phyloP scores from a whole-genome alignment of 2,329 filamentous ascomycete species.

The Reticulascus tulasneorum region DNA sequence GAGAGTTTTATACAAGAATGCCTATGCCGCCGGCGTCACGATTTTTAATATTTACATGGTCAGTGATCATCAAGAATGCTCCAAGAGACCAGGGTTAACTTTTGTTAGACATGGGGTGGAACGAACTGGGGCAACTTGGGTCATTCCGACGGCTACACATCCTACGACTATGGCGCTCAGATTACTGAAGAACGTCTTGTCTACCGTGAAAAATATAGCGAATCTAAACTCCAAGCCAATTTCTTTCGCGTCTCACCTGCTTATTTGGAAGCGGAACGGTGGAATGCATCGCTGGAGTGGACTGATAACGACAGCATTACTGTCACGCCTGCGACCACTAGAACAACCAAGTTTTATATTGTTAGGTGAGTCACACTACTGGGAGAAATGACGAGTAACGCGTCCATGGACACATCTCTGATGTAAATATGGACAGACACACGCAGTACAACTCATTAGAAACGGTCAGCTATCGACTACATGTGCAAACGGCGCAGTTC shows the following conservation, averaged over 20 bases:
- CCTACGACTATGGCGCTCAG: conserved; percentile 40
- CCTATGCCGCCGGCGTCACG: conserved; percentile 57
- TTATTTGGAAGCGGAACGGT: conserved; percentile 56
- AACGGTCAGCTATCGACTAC: conserved; percentile 57
- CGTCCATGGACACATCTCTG: too few relatives aligned
- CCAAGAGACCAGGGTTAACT: neutral
- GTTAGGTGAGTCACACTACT: neutral
- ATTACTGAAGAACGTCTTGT: conserved; percentile 65
- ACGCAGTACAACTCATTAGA: conserved; percentile 52
- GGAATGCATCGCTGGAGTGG: conserved; percentile 18
- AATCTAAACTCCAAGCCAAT: conserved; percentile 67
- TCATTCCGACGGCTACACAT: conserved; percentile 55
- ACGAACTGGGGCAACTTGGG: conserved; percentile 77
- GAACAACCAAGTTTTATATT: conserved; percentile 54
- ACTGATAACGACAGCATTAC: conserved; percentile 42
- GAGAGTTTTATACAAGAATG: conserved; percentile 71
- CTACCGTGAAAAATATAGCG: conserved; percentile 67
- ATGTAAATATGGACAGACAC: conserved; percentile 38
- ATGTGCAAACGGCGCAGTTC: conserved; percentile 44
- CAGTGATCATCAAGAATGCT: conserved; percentile 9
- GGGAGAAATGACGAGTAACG: fast-evolving
- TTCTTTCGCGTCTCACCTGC: conserved; percentile 66
- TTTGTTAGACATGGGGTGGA: conserved; percentile 56
- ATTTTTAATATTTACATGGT: conserved; percentile 72
- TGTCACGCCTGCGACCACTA: conserved; percentile 54